Evolutionary conservation across 139 green algal genomes (phyloP).

Genomic region (Zygnema cylindricum): DNA sequence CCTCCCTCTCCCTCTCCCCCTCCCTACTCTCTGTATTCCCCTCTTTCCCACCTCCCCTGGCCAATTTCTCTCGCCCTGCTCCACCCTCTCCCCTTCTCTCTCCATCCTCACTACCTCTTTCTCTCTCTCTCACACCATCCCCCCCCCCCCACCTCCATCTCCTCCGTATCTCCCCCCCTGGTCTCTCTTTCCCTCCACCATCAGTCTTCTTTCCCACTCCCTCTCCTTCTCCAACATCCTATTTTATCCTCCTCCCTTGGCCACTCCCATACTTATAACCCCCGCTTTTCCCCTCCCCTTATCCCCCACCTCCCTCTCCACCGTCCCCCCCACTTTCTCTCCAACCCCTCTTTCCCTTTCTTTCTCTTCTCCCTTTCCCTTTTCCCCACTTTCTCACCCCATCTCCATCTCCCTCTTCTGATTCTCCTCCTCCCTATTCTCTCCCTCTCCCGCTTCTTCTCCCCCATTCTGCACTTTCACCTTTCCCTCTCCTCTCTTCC

Average conservation of each 20-base stretch:
- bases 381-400: background rate
- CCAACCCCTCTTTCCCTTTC: background rate
- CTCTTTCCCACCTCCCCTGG: too few species aligned
- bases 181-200: too few species aligned
- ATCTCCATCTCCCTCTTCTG: background rate
- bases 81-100: too few species aligned
- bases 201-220: background rate
- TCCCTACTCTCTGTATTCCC: background rate
- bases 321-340: background rate
- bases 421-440: background rate
- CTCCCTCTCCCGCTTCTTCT: background rate
- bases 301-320: background rate
- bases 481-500: background rate
- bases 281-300: background rate
- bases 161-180: too few species aligned
- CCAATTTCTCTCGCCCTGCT: too few species aligned
- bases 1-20: background rate
- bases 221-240: background rate
- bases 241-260: background rate
- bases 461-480: background rate
- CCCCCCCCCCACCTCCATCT: too few species aligned
- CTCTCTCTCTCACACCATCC: too few species aligned
- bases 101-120: background rate
- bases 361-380: background rate
- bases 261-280: background rate